These are phyloP conservation scores for Penicillium dipodomyicola DNA, from an alignment of 495 filamentous ascomycete genomes.

Conservation along the genomic window DNA sequence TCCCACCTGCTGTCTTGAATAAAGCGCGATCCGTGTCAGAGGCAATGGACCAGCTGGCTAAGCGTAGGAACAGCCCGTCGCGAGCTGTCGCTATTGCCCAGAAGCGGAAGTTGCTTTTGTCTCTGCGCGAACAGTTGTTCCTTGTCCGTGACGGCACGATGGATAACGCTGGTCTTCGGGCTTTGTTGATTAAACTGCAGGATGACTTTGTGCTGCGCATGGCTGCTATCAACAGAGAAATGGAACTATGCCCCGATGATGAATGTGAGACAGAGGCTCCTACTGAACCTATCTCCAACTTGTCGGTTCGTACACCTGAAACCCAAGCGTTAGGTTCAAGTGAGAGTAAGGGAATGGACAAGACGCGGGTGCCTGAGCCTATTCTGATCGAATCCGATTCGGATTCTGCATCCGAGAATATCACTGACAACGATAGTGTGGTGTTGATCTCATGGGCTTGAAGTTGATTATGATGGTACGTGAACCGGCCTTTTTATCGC, in stretches of 20 bases:
- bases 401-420: neutral
- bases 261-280: conserved; percentile 5
- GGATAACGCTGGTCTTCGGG: conserved; percentile 58
- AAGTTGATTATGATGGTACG: neutral
- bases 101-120: conserved; percentile 70
- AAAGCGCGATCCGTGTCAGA: conserved; percentile 64
- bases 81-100: conserved; percentile 54
- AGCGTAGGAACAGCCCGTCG: conserved; percentile 55
- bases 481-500: neutral
- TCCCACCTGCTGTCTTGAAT: conserved; percentile 65
- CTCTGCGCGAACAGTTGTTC: conserved; percentile 69
- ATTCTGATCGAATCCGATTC: conserved; percentile 15
- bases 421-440: conserved; percentile 14
- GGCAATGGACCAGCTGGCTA: conserved; percentile 53
- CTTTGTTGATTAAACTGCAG: conserved; percentile 69
- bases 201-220: conserved; percentile 74
- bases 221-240: conserved; percentile 55
- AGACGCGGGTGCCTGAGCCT: neutral
- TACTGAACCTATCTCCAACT: neutral
- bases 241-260: conserved; percentile 13
- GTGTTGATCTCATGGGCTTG: conserved; percentile 7
- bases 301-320: neutral
- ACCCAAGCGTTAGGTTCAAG: neutral
- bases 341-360: neutral
- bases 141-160: conserved; percentile 68